Conservation (phyloP, 352 stramenopile genomes). For the Phytophthora foliorum region DNA sequence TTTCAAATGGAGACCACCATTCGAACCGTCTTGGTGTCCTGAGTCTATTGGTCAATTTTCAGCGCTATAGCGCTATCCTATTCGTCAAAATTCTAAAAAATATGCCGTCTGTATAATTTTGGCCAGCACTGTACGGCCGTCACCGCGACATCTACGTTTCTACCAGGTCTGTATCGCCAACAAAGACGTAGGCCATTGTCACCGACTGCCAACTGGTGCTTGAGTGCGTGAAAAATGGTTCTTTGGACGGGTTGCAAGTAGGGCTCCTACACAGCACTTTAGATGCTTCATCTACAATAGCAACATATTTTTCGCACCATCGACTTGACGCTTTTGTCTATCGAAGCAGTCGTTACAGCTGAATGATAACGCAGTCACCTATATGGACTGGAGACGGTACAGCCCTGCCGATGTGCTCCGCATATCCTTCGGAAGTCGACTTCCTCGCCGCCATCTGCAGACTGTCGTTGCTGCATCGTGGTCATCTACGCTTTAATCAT, state of each 20-base stretch:
- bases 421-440: conserved; percentile 31
- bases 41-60: too few relatives aligned
- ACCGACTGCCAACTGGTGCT: neutral
- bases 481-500: conserved; percentile 22
- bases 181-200: conserved; percentile 7
- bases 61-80: too few relatives aligned
- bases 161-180: conserved; percentile 9
- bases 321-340: neutral
- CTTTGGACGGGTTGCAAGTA: neutral
- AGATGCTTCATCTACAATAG: neutral
- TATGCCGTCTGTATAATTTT: too few relatives aligned
- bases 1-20: too few relatives aligned
- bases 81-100: too few relatives aligned
- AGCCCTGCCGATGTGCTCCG: conserved; percentile 8
- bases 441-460: conserved; percentile 15
- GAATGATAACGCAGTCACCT: neutral
- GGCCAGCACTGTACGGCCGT: conserved; percentile 57
- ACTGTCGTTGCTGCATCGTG: conserved; percentile 19
- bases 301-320: neutral
- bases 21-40: too few relatives aligned
- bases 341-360: neutral
- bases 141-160: conserved; percentile 48
- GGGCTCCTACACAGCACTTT: neutral
- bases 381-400: neutral
- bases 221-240: neutral